Evolutionary conservation across 257 asterid genomes (phyloP).

Genomic region (Cordia subcordata): DNA sequence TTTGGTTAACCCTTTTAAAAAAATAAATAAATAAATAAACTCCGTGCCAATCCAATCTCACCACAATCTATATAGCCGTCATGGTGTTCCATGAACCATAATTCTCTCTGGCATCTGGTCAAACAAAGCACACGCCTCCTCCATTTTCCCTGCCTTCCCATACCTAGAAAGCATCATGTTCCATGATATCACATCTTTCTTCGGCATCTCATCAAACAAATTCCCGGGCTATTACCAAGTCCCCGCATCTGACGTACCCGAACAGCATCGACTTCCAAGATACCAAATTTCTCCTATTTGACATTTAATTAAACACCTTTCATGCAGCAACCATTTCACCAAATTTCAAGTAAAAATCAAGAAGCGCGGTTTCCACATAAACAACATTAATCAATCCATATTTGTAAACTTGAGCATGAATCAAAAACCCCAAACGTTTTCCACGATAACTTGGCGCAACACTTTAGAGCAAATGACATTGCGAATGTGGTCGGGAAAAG

Average conservation of each 20-base stretch:
- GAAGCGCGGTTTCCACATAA: constrained; percentile 73
- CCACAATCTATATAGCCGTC: constrained; percentile 59
- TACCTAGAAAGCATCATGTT: constrained; percentile 68
- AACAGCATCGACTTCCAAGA: constrained; percentile 80
- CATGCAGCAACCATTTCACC: constrained; percentile 63
- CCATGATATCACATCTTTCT: constrained; percentile 70
- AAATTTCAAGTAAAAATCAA: constrained; percentile 68
- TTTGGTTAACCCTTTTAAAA: no score
- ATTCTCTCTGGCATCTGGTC: constrained; percentile 61
- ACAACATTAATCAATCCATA: constrained; percentile 47
- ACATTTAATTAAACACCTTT: constrained; percentile 56
- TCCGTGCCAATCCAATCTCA: constrained; percentile 51
- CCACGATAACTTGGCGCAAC: constrained; percentile 51
- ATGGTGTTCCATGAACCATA: constrained; percentile 77
- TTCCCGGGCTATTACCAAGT: constrained; percentile 51
- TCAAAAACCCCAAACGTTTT: constrained; percentile 43
- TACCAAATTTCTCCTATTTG: constrained; percentile 47
- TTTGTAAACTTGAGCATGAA: constrained; percentile 71
- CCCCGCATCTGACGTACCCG: constrained; percentile 55
- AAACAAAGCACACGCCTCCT: constrained; percentile 54
- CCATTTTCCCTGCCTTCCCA: constrained; percentile 49
- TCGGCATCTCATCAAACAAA: constrained; percentile 72
- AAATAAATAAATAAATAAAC: no score
- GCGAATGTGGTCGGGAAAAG: constrained; percentile 59
- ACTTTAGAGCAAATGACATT: constrained; percentile 58